Base-by-base conservation (phyloP, 805 yeast genomes). In the Kuraishia capsulata region DNA sequence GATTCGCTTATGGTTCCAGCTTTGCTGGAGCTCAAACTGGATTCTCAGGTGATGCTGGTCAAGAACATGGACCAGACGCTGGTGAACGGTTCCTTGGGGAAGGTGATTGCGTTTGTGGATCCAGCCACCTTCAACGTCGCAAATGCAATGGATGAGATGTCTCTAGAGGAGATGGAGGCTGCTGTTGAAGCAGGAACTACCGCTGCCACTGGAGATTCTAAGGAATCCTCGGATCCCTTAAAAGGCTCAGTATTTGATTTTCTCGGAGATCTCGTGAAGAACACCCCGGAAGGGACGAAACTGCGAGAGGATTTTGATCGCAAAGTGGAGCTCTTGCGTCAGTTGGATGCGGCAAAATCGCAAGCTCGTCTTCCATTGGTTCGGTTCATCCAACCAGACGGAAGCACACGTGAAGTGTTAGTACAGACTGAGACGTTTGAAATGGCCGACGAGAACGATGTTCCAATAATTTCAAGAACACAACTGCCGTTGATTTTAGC, bases 11-110 rank as follows among this genome's bases (percentile, higher is more conserved):
- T 89, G 82, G 94, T 92, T 33, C 83, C 81, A 20, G 68, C 71
- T 41, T 53, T 48, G 5, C 52, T 92, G 13, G 67, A 64, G 2
- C 61, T 92, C 45, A 90, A 89, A 55, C 78, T 75, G 39, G 87
- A 86, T 28, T 94, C 96, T 0, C 98, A 92, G 57, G 97, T 92
- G 2, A 89, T 92, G 96, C 78, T 86, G 69, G 61, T 92, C 46
- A 86, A 84, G 50, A 92, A 92, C 54, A 68, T 73, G 21, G 89
- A 85, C 45, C 81, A 76, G 8, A 61, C 67, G 2, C 63, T 92
- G 29, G 97, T 92, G 30, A 92, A 92, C 60, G 98, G 99, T 3
- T 76, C 96, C 0, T 64, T 90, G 29, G 99, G 99, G 0, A 75
- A 69, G 29, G 81, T 92, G 1, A 47, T 76, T 5, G 77, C 71